Evolutionary conservation across 78 protist genomes (phyloP).

Genomic region (Tieghemostelium lacteum): DNA sequence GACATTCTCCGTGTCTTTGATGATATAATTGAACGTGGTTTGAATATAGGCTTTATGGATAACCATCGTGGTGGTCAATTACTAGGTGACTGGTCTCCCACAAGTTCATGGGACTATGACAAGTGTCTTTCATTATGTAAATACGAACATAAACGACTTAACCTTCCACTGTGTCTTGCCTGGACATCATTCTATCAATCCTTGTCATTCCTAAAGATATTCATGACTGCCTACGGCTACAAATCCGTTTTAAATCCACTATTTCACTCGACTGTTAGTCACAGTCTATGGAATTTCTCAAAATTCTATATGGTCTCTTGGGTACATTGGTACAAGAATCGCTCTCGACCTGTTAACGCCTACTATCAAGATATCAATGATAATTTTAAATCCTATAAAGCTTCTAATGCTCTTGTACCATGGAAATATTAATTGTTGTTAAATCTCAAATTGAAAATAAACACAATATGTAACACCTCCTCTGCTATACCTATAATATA

Average conservation of each 20-base stretch:
- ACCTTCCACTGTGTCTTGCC: constrained; percentile 17
- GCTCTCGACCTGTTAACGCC: not conserved
- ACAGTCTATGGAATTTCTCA: not conserved
- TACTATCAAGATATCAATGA: not conserved
- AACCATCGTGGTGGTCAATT: constrained; percentile 66
- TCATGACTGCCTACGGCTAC: not conserved
- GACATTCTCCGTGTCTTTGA: constrained; percentile 16
- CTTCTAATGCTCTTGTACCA: not conserved
- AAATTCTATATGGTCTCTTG: not conserved
- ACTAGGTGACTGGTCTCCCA: constrained; percentile 27
- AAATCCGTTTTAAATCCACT: not conserved
- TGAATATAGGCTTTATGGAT: constrained; percentile 67
- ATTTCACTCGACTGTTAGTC: not conserved
- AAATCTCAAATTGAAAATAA: no score
- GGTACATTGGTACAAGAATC: not conserved
- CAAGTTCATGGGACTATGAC: constrained; percentile 64
- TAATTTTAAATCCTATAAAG: not conserved
- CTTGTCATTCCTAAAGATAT: not conserved
- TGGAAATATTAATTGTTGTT: constrained; percentile 32
- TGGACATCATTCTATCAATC: constrained; percentile 45
- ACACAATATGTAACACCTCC: no score
- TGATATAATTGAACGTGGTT: not conserved
- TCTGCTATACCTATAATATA: no score
- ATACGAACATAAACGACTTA: constrained; percentile 49
- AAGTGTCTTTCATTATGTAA: not conserved